Conservation (phyloP, 2,329 filamentous ascomycete species). For the Aquanectria penicillioides region DNA sequence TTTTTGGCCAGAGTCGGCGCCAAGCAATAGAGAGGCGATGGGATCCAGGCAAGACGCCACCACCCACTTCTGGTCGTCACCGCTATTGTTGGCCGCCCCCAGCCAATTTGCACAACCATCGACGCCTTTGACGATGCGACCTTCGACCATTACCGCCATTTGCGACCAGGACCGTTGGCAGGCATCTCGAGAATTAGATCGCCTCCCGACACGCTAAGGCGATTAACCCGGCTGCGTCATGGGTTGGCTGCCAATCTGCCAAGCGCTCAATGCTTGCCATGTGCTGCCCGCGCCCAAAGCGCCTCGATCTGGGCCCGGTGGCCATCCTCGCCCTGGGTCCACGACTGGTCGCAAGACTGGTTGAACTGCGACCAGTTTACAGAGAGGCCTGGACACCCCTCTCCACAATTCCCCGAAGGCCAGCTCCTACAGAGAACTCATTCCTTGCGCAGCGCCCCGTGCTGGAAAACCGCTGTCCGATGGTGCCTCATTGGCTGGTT, state of each 20-base stretch:
- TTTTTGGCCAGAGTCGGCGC: not conserved
- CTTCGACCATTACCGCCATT: not conserved
- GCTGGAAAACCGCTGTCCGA: not conserved
- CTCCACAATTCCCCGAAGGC: too few species aligned
- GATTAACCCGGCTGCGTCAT: slow-evolving; percentile 3
- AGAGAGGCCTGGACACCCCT: too few species aligned
- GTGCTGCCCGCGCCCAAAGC: slow-evolving; percentile 3
- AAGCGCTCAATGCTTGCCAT: not conserved
- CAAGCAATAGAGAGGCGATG: not conserved
- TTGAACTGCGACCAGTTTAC: too few species aligned
- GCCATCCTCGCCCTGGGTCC: slow-evolving; percentile 13
- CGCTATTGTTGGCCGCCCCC: slow-evolving; percentile 3
- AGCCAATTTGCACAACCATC: not conserved
- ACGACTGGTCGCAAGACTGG: too few species aligned
- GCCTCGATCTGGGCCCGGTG: slow-evolving; percentile 11
- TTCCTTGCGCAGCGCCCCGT: too few species aligned
- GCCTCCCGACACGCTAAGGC: too few species aligned
- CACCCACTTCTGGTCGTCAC: not conserved
- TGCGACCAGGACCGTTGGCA: not conserved
- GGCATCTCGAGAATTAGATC: not conserved
- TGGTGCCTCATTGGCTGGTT: too few species aligned
- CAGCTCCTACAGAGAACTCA: too few species aligned
- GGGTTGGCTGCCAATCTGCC: not conserved
- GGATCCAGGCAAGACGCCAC: not conserved
- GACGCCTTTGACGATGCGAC: not conserved